Conservation (phyloP, 495 filamentous ascomycete species). For the Aspergillus sparsus region DNA sequence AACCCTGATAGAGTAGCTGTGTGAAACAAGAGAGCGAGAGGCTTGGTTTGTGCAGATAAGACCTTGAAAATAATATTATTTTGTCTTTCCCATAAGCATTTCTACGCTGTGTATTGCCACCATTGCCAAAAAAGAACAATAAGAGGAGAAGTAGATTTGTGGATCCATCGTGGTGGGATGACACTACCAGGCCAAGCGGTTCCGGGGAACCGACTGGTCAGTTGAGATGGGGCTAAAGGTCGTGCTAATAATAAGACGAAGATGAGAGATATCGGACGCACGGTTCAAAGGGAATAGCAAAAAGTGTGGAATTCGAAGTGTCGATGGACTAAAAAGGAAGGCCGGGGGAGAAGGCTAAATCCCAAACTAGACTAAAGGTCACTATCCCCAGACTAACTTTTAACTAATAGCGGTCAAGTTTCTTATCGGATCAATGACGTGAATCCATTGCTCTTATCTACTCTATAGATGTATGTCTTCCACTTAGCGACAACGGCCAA, state of each 20-base stretch:
- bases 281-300: not conserved
- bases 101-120: not conserved
- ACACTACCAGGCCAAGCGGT: not conserved
- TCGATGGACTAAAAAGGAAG: conserved; percentile 32
- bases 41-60: not conserved
- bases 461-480: not conserved
- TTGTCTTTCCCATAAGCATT: not conserved
- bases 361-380: not conserved
- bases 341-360: conserved; percentile 23
- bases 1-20: not conserved
- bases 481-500: not conserved
- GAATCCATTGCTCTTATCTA: conserved; percentile 4
- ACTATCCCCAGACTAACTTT: not conserved
- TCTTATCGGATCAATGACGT: conserved; percentile 19
- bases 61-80: not conserved
- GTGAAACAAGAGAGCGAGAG: not conserved
- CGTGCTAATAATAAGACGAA: conserved; percentile 7
- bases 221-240: not conserved
- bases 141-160: conserved; percentile 7
- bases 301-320: not conserved
- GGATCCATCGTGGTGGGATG: conserved; percentile 5
- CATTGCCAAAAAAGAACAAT: conserved; percentile 17
- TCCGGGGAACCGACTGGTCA: not conserved
- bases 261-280: conserved; percentile 5
- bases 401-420: conserved; percentile 11